Percentiles rank a stretch among this genome's conserved stretches.
Conservation (phyloP, 1,284 basidiomycete genomes). For the Sphaerobolus stellatus region DNA sequence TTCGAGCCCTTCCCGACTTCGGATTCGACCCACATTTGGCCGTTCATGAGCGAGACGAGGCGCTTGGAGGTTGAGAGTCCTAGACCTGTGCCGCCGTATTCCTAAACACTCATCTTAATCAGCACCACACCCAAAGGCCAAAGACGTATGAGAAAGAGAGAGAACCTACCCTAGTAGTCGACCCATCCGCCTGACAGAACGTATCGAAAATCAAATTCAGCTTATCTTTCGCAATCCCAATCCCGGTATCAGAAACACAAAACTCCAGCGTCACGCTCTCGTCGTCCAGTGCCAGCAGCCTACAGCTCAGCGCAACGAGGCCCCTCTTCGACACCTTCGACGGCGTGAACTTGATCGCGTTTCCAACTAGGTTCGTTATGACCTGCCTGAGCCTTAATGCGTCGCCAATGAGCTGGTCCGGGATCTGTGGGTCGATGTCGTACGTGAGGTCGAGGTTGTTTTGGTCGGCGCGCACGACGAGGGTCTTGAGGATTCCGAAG, state of each 20-base stretch:
- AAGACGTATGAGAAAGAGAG: conserved; percentile 3
- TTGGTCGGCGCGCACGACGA: conserved; percentile 97
- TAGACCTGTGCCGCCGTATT: conserved; percentile 97
- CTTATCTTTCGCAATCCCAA: conserved; percentile 99
- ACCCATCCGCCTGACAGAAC: conserved; percentile 98
- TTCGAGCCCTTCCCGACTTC: conserved; percentile 90
- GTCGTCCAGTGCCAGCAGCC: conserved; percentile 73
- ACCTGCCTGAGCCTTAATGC: conserved; percentile 91
- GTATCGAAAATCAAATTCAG: conserved; percentile 99
- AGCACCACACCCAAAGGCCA: too few species aligned
- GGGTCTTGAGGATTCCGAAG: conserved; percentile 96
- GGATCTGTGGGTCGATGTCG: conserved; percentile 94
- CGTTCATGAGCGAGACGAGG: conserved; percentile 95
- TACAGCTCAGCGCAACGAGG: conserved; percentile 87
- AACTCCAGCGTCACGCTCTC: conserved; percentile 90
- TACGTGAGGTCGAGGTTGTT: conserved; percentile 97
- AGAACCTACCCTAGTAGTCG: conserved; percentile 73
- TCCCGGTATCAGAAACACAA: conserved; percentile 97
- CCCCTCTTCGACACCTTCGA: conserved; percentile 77
- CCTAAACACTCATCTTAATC: conserved; percentile 35
- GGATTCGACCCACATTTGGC: conserved; percentile 98
- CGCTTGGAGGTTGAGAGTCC: conserved; percentile 96
- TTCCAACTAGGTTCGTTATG: conserved; percentile 93
- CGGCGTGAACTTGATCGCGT: conserved; percentile 95
- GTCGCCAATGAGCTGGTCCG: conserved; percentile 96